Conservation (phyloP, 2,329 filamentous ascomycete genomes). For the Calonectria hongkongensis region DNA sequence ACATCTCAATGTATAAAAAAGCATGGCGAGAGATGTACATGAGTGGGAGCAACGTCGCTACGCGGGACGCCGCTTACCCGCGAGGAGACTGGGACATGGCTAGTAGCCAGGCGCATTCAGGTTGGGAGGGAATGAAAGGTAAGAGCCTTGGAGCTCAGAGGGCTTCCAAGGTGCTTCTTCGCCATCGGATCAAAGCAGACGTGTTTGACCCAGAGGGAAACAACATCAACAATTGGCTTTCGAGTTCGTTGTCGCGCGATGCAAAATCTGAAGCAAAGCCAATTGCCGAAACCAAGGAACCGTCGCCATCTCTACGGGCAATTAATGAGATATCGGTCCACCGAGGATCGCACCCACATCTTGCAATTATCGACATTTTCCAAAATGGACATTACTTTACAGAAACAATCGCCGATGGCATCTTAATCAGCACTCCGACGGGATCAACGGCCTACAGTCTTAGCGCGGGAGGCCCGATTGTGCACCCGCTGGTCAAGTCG, state of each 20-base stretch:
- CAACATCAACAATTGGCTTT: constrained; percentile 73
- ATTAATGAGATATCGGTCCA: constrained; percentile 98
- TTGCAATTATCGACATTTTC: constrained; percentile 93
- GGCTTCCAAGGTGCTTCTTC: constrained; percentile 87
- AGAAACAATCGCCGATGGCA: constrained; percentile 95
- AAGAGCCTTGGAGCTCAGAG: constrained; percentile 87
- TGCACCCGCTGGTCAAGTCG: constrained; percentile 93
- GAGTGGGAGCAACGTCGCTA: constrained; percentile 75
- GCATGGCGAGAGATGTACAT: constrained; percentile 96
- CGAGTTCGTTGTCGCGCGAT: constrained; percentile 66
- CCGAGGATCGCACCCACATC: constrained; percentile 90
- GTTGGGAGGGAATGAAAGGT: constrained; percentile 85
- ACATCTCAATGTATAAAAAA: constrained; percentile 92
- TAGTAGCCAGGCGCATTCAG: constrained; percentile 51
- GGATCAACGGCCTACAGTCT: constrained; percentile 97
- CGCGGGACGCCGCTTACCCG: constrained; percentile 65
- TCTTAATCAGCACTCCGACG: constrained; percentile 94
- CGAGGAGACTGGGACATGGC: constrained; percentile 54
- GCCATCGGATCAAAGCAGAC: constrained; percentile 90
- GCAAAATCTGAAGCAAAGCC: constrained; percentile 62
- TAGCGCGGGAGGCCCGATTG: constrained; percentile 93
- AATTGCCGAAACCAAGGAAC: constrained; percentile 60
- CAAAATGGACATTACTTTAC: constrained; percentile 93
- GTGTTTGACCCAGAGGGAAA: constrained; percentile 83
- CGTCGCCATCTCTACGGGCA: constrained; percentile 75